phyloP scores from a whole-genome alignment of 352 stramenopile genomes.

The Nothophytophthora sp. region DNA sequence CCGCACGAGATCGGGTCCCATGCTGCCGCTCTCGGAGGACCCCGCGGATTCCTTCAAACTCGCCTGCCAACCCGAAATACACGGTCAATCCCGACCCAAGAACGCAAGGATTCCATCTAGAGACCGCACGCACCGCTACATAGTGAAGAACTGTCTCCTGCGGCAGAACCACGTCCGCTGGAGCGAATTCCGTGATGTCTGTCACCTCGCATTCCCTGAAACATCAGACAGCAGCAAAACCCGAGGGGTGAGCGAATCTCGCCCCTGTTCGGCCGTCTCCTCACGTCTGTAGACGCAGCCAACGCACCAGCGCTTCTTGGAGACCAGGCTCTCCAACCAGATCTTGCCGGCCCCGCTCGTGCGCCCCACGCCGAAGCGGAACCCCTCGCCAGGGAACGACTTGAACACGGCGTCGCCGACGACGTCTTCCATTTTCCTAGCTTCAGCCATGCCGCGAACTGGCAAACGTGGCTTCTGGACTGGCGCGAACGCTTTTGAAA shows the following conservation, averaged over 20 bases:
- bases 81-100: neutral
- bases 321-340: conserved; percentile 18
- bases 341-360: conserved; percentile 2
- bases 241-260: no score
- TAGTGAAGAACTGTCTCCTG: conserved; percentile 22
- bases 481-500: no score
- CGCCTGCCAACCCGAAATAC: conserved; percentile 7
- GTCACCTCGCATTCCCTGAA: conserved; percentile 20
- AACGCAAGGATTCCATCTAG: neutral
- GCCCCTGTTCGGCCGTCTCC: no score
- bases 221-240: no score
- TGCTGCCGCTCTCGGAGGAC: neutral
- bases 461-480: no score
- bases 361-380: conserved; percentile 18
- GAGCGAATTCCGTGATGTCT: conserved; percentile 14
- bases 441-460: neutral
- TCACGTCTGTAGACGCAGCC: neutral
- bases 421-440: conserved; percentile 22
- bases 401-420: conserved; percentile 14
- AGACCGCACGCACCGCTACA: conserved; percentile 20
- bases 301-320: conserved; percentile 20
- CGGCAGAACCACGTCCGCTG: conserved; percentile 15
- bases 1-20: conserved; percentile 8
- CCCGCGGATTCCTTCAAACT: conserved; percentile 20
- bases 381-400: conserved; percentile 21